phyloP scores from a whole-genome alignment of 1,139 yeast genomes.

The Nematodospora anomalae region DNA sequence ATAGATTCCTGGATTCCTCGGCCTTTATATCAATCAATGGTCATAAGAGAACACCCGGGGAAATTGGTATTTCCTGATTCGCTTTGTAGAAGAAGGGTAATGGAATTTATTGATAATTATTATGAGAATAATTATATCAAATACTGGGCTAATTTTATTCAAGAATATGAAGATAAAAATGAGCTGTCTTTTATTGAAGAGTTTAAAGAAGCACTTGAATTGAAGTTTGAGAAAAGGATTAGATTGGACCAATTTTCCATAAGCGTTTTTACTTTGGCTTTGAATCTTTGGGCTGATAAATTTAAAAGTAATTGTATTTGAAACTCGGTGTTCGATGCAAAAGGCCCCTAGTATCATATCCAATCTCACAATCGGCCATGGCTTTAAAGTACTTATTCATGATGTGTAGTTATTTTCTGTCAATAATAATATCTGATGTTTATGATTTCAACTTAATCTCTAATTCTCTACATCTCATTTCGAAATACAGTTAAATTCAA shows the following conservation, averaged over 20 bases:
- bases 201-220: constrained; percentile 3
- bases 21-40: constrained; percentile 2
- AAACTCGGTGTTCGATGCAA: no score
- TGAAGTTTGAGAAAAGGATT: constrained; percentile 5
- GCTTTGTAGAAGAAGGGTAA: constrained; percentile 1
- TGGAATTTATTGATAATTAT: constrained; percentile 5
- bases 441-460: no score
- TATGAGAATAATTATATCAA: constrained; percentile 4
- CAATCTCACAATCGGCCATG: no score
- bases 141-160: constrained; percentile 7
- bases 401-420: no score
- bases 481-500: no score
- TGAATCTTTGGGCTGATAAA: constrained; percentile 6
- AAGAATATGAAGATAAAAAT: constrained; percentile 4
- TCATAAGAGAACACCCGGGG: constrained; percentile 1
- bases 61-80: constrained; percentile 4
- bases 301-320: constrained; percentile 5
- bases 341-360: no score
- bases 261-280: constrained; percentile 5
- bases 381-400: no score
- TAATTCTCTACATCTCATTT: no score
- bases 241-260: constrained; percentile 3
- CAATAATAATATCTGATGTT: no score
- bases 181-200: constrained; percentile 1
- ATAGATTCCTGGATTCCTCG: constrained; percentile 5